Conservation (phyloP, 129 eudicot genomes). For the Silybum marianum region DNA sequence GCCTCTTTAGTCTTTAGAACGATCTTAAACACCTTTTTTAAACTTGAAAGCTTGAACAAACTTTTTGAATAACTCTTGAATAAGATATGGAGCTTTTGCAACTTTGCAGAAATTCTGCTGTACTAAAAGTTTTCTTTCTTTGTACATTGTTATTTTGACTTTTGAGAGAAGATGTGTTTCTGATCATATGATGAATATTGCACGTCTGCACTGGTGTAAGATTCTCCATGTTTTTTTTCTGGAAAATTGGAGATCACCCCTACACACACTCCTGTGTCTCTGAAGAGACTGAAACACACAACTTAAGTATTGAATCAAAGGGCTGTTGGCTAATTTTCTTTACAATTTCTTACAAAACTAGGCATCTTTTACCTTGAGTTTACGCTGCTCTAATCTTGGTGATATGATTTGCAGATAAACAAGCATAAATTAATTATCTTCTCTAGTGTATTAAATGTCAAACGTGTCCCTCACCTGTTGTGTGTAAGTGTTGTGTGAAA, state of each 20-base stretch:
- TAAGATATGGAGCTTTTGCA: background rate
- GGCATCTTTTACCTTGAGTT: background rate
- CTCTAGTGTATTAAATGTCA: background rate
- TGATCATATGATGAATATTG: background rate
- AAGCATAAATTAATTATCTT: background rate
- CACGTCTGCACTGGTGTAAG: background rate
- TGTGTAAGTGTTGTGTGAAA: too few species aligned
- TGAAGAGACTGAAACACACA: background rate
- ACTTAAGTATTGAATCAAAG: background rate
- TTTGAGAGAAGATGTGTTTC: background rate
- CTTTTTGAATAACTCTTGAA: background rate
- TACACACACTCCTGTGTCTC: background rate
- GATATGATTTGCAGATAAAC: background rate
- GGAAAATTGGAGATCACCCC: background rate
- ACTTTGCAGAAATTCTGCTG: background rate
- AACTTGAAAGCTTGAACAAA: background rate
- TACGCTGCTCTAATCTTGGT: background rate
- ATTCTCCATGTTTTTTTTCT: background rate
- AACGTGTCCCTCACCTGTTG: background rate
- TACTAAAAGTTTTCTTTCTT: background rate
- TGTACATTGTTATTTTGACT: background rate
- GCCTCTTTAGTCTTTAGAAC: background rate
- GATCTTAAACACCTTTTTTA: background rate
- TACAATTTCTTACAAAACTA: background rate
- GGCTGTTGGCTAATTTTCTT: background rate